Percentiles rank a stretch among this genome's conserved stretches.
These are phyloP conservation scores for Saccharomycopsis capsularis DNA, from an alignment of 805 yeast species.

Conservation along the genomic window DNA sequence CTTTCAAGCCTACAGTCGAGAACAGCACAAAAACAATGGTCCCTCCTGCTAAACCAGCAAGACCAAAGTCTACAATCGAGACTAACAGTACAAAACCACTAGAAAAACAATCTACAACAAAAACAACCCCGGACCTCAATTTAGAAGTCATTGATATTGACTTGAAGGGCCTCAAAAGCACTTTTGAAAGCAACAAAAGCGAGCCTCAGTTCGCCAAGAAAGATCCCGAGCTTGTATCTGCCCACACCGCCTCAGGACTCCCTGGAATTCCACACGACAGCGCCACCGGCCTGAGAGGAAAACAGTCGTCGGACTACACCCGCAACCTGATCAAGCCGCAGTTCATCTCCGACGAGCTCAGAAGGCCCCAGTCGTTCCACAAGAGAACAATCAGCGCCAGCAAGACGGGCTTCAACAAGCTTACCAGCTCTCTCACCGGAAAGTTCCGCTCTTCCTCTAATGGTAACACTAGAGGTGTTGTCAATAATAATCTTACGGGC, in stretches of 20 bases:
- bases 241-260: too few species aligned
- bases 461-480: neutral
- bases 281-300: neutral
- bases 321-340: neutral
- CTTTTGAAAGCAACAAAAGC: conserved; percentile 1
- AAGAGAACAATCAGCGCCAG: conserved; percentile 20
- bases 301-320: neutral
- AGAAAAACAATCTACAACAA: too few species aligned
- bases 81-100: neutral
- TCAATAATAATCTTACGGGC: neutral
- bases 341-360: neutral
- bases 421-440: conserved; percentile 20
- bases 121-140: conserved; percentile 8
- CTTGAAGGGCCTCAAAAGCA: conserved; percentile 13
- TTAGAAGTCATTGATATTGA: conserved; percentile 21
- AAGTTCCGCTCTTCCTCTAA: conserved; percentile 16
- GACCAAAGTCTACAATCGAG: neutral
- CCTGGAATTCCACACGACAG: neutral
- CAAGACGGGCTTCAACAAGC: conserved; percentile 17
- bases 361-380: conserved; percentile 15
- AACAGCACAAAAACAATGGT: neutral
- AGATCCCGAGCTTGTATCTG: neutral
- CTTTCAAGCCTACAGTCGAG: neutral
- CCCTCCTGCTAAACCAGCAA: neutral
- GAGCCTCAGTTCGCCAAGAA: neutral